Conservation (phyloP, 2,329 filamentous ascomycete species). For the Sporothrix pallida region DNA sequence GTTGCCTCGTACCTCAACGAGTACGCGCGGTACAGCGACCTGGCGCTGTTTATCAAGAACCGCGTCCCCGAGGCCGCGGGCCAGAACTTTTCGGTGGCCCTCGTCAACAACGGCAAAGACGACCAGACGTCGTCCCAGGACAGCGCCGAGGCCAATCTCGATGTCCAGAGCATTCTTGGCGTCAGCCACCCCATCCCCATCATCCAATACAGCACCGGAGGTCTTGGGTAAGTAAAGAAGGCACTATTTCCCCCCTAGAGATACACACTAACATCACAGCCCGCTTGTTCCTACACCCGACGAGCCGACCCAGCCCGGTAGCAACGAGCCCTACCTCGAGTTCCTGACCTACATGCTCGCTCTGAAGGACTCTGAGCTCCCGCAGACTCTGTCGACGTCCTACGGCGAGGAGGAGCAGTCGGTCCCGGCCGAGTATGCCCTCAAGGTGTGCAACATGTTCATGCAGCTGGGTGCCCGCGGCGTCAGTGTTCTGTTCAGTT, state of each 20-base stretch:
- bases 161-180: conserved; percentile 65
- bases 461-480: conserved; percentile 70
- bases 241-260: too few species aligned
- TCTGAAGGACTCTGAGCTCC: conserved; percentile 57
- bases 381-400: conserved; percentile 67
- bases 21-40: conserved; percentile 56
- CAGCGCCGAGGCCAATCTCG: conserved; percentile 66
- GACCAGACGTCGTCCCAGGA: conserved; percentile 49
- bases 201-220: conserved; percentile 65
- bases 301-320: conserved; percentile 54
- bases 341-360: conserved; percentile 65
- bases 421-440: conserved; percentile 64
- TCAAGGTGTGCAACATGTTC: conserved; percentile 66
- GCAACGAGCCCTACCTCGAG: conserved; percentile 72
- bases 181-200: conserved; percentile 61
- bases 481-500: conserved; percentile 67
- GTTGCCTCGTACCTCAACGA: conserved; percentile 55
- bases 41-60: conserved; percentile 55
- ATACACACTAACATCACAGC: conserved; percentile 44
- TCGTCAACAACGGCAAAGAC: conserved; percentile 62
- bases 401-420: conserved; percentile 73
- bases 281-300: conserved; percentile 60
- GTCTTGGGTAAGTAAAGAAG: conserved; percentile 42
- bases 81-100: conserved; percentile 60
- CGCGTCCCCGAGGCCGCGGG: conserved; percentile 59